Base-by-base conservation (phyloP, 805 yeast species). In the Zygotorulaspora florentina region DNA sequence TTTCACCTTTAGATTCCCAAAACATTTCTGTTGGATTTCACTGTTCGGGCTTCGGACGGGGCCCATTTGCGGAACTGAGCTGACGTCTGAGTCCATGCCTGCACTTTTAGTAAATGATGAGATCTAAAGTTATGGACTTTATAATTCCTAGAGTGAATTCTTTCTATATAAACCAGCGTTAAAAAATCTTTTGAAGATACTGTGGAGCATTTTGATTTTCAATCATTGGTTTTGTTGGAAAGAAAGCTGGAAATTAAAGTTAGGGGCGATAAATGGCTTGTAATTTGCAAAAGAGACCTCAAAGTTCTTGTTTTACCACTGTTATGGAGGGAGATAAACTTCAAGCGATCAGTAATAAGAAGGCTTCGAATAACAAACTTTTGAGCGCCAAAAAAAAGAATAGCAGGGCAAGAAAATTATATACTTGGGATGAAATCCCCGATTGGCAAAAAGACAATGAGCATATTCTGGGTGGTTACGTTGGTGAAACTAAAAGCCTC, bases 391-490 rank as follows among this genome's bases (percentile, higher is more conserved):
- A 33, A 9, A 33, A 16, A 10, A 33, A 33, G 20, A 16, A 13
- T 1, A 46, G 39, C 17, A 43, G 18, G 38, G 36, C 10, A n/a
- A 49, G 47, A 27, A 51, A 48, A 31, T 40, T 61, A 1, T 58
- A 52, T 33, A 48, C 55, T 4, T 65, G 61, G 61, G 53, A 80
- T 51, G 84, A 84, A 52, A 62, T 85, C 11, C 86, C 83, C 16
- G 76, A 69, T 7, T 85, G 93, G 93, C 89, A 83, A 56, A 71
- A 74, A 48, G 91, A 85, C 56, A 85, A 85, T 58, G 83, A 79
- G 52, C 81, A 63, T 57, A 84, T 85, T 31, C 56, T 69, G 25
- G 67, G 78, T 1, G 87, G 87, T 6, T 85, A 85, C 56, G 82
- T 85, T 15, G 70, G 67, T 26, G 79, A 76, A 43, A 77, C 85